Base-by-base conservation (phyloP, 306 rosid species). In the Cicer arietinum region DNA sequence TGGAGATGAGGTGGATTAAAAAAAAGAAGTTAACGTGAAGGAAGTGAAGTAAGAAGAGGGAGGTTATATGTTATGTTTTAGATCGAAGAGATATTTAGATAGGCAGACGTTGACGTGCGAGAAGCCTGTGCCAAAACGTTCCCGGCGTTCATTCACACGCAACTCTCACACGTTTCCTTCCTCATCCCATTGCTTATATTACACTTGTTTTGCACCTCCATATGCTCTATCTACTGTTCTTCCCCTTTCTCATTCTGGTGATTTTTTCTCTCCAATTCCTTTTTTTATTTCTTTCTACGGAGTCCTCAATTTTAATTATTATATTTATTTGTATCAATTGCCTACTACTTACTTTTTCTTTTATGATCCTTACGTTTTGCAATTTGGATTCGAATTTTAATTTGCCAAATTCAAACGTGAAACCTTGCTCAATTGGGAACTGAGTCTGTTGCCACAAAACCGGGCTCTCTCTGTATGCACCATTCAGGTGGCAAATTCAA, bases 31-130 rank as follows among this genome's bases (percentile, higher is more conserved):
- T 22, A 22, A 22, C 25, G 25, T 22, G 25, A 22, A 22, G 25
- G 25, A 22, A 22, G 25, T 25, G 35, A 25, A 25, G 35, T 25
- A 25, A 25, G 3, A 25, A 25, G 35, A 25, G 35, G 4, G 3
- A 22, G 25, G 25, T 22, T 22, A 20, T 22, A 22, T 22, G 25
- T 22, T 22, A 22, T 22, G 3, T 25, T 25, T 1, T 25, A 25
- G 35, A 25, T 25, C 35, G 3, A 25, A 25, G 9, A 85, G 98
- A 91, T 89, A 93, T 89, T 93, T 85, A 84, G 67, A 2, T 69
- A 69, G 83, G 88, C 92, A 64, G 88, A 87, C 80, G 89, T 68
- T 13, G 96, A 92, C 89, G 72, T 81, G 94, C 72, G 86, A 48
- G 51, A 69, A 61, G 63, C 93, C 25, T 87, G 88, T 84, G 94